Percentiles rank a stretch among this genome's conserved stretches.
phyloP scores from a whole-genome alignment of 1,284 basidiomycete species.

The Ganoderma sinense region DNA sequence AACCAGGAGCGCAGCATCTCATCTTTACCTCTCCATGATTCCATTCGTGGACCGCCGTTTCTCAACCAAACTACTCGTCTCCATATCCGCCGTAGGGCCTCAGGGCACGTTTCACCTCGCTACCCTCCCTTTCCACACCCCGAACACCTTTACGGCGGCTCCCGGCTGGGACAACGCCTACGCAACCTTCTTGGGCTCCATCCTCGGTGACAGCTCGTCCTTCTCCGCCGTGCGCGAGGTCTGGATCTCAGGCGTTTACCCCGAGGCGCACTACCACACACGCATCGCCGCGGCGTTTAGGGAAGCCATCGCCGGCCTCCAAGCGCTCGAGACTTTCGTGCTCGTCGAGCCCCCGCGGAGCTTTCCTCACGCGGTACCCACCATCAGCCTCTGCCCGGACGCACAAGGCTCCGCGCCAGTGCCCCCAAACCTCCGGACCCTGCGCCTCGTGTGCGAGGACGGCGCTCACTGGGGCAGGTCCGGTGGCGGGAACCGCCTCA shows the following conservation, averaged over 20 bases:
- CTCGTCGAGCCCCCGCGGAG: not conserved
- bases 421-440: not conserved
- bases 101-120: not conserved
- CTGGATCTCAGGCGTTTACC: not conserved
- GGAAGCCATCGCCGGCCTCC: not conserved
- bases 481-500: not conserved
- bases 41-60: not conserved
- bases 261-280: not conserved
- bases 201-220: not conserved
- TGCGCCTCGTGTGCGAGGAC: not conserved
- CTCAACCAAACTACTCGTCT: not conserved
- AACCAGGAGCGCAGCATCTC: not conserved
- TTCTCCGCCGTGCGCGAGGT: not conserved
- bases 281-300: not conserved
- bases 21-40: not conserved
- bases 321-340: not conserved
- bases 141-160: not conserved
- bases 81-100: not conserved
- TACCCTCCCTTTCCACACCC: not conserved
- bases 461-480: not conserved
- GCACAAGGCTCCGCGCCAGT: not conserved
- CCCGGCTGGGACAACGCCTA: not conserved
- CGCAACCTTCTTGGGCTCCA: not conserved
- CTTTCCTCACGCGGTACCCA: not conserved
- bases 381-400: not conserved